These are phyloP conservation scores for Aspergillus sp. DNA, from an alignment of 2,329 filamentous ascomycete species.

Conservation along the genomic window DNA sequence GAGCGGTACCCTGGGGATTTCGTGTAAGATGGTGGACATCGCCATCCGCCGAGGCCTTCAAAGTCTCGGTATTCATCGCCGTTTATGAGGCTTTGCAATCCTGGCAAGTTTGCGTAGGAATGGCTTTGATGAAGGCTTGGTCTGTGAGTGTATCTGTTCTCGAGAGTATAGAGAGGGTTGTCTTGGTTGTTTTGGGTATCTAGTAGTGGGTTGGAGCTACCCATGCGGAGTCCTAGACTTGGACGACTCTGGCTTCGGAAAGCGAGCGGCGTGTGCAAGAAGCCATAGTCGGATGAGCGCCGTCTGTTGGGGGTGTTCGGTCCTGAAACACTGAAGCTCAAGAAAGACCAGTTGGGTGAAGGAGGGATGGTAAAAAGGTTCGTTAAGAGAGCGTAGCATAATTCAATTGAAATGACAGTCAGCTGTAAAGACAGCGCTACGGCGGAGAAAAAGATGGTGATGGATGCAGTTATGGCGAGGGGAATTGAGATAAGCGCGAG, in stretches of 20 bases:
- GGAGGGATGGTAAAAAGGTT: conserved; percentile 50
- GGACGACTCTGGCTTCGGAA: conserved; percentile 4
- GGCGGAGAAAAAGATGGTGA: conserved; percentile 64
- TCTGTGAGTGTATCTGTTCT: conserved; percentile 9
- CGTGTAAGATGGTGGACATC: conserved; percentile 20
- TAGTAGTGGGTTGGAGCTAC: conserved; percentile 5
- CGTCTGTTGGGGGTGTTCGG: conserved; percentile 26
- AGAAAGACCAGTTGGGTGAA: conserved; percentile 26
- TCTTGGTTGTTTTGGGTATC: conserved; percentile 6
- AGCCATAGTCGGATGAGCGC: conserved; percentile 25
- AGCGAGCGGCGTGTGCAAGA: background rate
- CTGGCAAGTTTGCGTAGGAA: conserved; percentile 12
- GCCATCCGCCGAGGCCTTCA: conserved; percentile 46
- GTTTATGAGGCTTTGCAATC: conserved; percentile 29
- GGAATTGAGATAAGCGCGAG: conserved; percentile 63
- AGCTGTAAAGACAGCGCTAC: conserved; percentile 62
- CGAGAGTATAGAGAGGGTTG: background rate
- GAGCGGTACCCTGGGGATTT: conserved; percentile 22
- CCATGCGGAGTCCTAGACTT: conserved; percentile 4
- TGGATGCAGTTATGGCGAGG: conserved; percentile 60
- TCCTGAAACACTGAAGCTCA: conserved; percentile 30
- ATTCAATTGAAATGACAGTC: conserved; percentile 62
- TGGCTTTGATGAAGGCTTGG: conserved; percentile 19
- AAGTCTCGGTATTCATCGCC: conserved; percentile 42
- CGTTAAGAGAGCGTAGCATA: conserved; percentile 58